These are phyloP conservation scores for Linnemannia elongata DNA, from an alignment of 192 early-diverging fungal genomes.

Conservation along the genomic window DNA sequence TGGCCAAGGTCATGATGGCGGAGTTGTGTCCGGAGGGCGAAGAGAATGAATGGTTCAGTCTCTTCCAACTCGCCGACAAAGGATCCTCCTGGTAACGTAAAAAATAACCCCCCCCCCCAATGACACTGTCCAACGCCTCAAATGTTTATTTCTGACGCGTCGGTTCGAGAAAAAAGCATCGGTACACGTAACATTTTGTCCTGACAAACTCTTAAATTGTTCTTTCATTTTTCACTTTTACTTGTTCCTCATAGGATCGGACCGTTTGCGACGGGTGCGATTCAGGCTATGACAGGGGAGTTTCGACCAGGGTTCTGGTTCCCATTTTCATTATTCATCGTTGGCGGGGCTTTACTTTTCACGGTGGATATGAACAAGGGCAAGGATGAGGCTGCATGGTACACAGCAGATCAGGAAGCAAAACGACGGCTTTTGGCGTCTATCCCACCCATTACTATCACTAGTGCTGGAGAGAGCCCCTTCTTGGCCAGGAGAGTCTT, in stretches of 20 bases:
- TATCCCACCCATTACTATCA: conserved; percentile 34
- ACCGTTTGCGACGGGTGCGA: conserved; percentile 78
- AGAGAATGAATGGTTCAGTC: conserved; percentile 75
- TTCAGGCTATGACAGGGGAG: conserved; percentile 63
- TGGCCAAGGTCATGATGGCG: conserved; percentile 65
- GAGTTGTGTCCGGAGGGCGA: conserved; percentile 71
- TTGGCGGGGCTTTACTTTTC: conserved; percentile 59
- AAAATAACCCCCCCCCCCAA: too few relatives aligned
- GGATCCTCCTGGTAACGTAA: conserved; percentile 62
- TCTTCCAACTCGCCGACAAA: conserved; percentile 74
- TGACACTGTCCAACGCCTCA: too few relatives aligned
- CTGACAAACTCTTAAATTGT: too few relatives aligned
- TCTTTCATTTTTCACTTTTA: too few relatives aligned
- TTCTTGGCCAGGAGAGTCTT: background rate
- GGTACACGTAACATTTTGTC: too few relatives aligned
- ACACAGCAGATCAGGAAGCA: conserved; percentile 4
- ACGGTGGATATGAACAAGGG: conserved; percentile 66
- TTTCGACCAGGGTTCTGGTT: conserved; percentile 65
- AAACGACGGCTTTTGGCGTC: conserved; percentile 14
- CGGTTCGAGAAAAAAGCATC: too few relatives aligned
- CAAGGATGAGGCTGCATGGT: conserved; percentile 58
- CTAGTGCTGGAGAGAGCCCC: conserved; percentile 4
- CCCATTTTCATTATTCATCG: conserved; percentile 58
- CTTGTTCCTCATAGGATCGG: conserved; percentile 62
- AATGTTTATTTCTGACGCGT: too few relatives aligned